Evolutionary conservation across 2,329 filamentous ascomycete genomes (phyloP).

Genomic region (Pyricularia pennisetigena): DNA sequence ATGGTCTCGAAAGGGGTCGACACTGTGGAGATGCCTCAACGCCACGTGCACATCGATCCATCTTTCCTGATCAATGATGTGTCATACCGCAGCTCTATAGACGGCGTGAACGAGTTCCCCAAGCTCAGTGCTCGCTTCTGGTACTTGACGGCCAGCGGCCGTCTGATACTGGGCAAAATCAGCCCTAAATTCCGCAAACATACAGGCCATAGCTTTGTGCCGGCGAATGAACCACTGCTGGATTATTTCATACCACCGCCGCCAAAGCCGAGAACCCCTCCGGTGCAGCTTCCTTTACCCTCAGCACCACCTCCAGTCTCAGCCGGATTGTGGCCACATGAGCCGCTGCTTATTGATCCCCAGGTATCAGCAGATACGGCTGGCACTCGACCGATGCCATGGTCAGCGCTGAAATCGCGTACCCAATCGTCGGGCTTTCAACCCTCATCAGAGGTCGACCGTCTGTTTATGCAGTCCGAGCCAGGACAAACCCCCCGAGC

Average conservation of each 20-base stretch:
- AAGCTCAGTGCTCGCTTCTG: background rate
- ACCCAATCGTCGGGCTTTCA: background rate
- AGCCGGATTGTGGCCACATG: background rate
- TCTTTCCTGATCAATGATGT: background rate
- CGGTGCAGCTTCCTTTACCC: background rate
- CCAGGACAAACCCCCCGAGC: background rate
- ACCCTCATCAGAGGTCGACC: background rate
- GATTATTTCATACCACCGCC: constrained; percentile 1
- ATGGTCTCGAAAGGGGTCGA: background rate
- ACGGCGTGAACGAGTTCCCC: background rate
- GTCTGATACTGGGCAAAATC: constrained; percentile 4
- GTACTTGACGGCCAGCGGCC: background rate
- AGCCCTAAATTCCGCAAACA: constrained; percentile 1
- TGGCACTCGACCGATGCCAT: background rate
- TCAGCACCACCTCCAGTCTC: background rate
- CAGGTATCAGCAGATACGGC: background rate
- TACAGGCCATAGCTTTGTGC: background rate
- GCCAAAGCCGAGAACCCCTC: background rate
- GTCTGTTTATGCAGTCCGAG: background rate
- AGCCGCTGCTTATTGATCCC: background rate
- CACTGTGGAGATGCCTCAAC: background rate
- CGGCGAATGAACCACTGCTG: background rate
- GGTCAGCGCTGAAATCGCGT: background rate
- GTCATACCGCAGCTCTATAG: background rate
- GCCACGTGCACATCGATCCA: background rate